phyloP scores from a whole-genome alignment of 768 basidiomycete species.

The Hericium rajendrae region DNA sequence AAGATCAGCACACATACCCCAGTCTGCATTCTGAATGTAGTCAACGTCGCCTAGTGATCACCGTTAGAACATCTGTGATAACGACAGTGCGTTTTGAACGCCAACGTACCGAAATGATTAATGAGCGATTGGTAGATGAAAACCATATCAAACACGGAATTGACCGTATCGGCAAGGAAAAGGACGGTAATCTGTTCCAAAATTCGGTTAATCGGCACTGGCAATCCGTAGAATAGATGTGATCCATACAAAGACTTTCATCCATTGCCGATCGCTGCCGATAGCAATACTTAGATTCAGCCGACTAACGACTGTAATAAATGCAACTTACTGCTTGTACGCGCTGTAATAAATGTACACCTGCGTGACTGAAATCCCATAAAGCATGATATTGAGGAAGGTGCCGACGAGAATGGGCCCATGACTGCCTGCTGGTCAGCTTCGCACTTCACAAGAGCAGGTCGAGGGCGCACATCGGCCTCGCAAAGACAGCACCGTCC shows the following conservation, averaged over 20 bases:
- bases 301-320: background rate
- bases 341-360: conserved; percentile 4
- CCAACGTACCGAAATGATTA: conserved; percentile 1
- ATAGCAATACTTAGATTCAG: background rate
- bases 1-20: background rate
- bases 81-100: background rate
- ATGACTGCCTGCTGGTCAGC: background rate
- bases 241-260: conserved; percentile 4
- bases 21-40: background rate
- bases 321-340: background rate
- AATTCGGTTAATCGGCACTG: background rate
- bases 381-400: conserved; percentile 6
- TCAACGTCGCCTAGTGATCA: background rate
- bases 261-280: conserved; percentile 2
- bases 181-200: background rate
- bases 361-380: conserved; percentile 7
- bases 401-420: conserved; percentile 10
- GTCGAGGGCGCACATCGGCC: too few species aligned
- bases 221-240: background rate
- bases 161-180: conserved; percentile 6
- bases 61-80: too few species aligned
- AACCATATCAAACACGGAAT: conserved; percentile 2
- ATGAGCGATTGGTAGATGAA: conserved; percentile 3
- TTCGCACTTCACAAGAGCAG: too few species aligned
- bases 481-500: too few species aligned